A percentile compares a stretch with the other conserved stretches of the same genome.
Conservation (phyloP, 768 basidiomycete species). For the Coprinellus micaceus region DNA sequence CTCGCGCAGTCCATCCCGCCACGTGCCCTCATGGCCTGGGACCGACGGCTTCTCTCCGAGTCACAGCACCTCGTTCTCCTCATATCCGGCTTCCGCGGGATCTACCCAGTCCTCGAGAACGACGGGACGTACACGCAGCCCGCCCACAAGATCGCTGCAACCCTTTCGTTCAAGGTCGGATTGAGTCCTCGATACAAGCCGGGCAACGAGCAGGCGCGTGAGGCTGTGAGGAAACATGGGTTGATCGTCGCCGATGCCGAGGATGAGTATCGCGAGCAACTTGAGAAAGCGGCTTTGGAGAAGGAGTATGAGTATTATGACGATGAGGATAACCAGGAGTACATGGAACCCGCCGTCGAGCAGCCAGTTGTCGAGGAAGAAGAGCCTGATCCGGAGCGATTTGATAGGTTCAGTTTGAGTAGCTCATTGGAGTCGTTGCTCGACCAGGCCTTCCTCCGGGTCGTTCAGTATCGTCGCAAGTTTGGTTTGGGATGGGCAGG, state of each 20-base stretch:
- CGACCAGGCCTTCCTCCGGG: slow-evolving; percentile 50
- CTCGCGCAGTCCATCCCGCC: slow-evolving; percentile 54
- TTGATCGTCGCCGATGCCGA: slow-evolving; percentile 42
- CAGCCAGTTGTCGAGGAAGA: slow-evolving; percentile 25
- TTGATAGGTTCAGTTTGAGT: slow-evolving; percentile 63
- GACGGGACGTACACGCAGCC: slow-evolving; percentile 38
- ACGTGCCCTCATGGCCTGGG: slow-evolving; percentile 73
- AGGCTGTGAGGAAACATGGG: slow-evolving; percentile 49
- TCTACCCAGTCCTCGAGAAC: slow-evolving; percentile 49
- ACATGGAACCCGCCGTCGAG: slow-evolving; percentile 8
- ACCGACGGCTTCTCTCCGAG: slow-evolving; percentile 55
- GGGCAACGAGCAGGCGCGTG: slow-evolving; percentile 40
- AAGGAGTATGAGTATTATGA: slow-evolving; percentile 24
- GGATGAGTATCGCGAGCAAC: slow-evolving; percentile 33
- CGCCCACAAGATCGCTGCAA: slow-evolving; percentile 32
- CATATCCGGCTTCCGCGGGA: slow-evolving; percentile 50
- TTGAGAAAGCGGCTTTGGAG: slow-evolving; percentile 29
- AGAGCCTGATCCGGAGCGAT: slow-evolving; percentile 36
- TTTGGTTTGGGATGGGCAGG: slow-evolving; percentile 66
- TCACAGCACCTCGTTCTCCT: slow-evolving; percentile 62
- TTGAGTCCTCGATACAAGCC: slow-evolving; percentile 62
- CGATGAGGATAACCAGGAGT: slow-evolving; percentile 13
- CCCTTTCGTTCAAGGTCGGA: slow-evolving; percentile 58
- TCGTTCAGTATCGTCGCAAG: slow-evolving; percentile 49
- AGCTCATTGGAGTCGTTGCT: slow-evolving; percentile 59